Base-by-base conservation (phyloP, 257 asterid species). In the Solanum neorickii region DNA sequence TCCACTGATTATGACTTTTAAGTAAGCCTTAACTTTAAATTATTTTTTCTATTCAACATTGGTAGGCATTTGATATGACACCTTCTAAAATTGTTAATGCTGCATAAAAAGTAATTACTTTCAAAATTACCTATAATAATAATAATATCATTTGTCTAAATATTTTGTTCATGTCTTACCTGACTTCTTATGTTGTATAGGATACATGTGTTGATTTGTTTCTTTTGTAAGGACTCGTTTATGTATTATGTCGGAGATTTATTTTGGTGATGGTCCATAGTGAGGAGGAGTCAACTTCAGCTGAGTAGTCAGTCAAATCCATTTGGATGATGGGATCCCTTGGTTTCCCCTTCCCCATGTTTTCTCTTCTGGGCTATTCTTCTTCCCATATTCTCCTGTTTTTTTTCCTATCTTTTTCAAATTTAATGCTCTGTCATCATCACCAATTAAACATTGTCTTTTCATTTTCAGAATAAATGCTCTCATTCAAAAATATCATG, bases 1-100 rank as follows among this genome's bases (percentile, higher is more conserved):
- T 47, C 15, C 39, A 80, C 84, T 80, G 85, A 80, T 47, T 80
- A 82, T 82, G 85, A 82, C 85, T 52, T 52, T 52, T 52, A 52
- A 16, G 62, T 52, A 52, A 47, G 62, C 23, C 62, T 16, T 6
- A 52, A 52, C 62, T 47, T 49, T 49, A 4, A 29, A 16, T 75
- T 46, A 25, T 80, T 29, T 80, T 68, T 31, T 15, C 18, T 80
- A 16, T 80, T 80, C 27, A 21, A 47, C 69, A 29, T 29, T 49
- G 69, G 85, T 29, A 47, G 85, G 69, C 44, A 14, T 18, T 47
- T 20, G 44, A 29, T 5, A 47, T 9, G 85, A 80, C 68, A 80
- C 44, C 68, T 27, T 25, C 14, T 77, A 12, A 42, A 74, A 66
- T 27, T 56, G 3, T 18, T 27, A 33, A 44, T 77, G 25, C 1